Base-by-base conservation (phyloP, 352 stramenopile species). In the Globisporangium recalcitrans region DNA sequence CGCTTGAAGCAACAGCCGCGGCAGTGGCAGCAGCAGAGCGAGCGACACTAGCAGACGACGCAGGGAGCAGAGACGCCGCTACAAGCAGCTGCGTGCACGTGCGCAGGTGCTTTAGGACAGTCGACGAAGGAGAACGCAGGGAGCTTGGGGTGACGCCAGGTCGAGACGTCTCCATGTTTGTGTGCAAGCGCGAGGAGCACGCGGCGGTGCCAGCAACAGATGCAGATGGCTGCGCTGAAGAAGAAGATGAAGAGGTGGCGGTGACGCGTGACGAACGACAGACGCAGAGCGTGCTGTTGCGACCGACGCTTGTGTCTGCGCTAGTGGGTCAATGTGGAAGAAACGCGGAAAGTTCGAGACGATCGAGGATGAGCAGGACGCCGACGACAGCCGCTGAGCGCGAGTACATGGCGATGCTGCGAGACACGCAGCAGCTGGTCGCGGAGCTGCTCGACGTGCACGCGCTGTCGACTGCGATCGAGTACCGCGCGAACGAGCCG, bases 371-470 rank as follows among this genome's bases (percentile, higher is more conserved):
- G 21, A 29, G 21, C 21, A 27, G 11, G 21, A n/a, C 21, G 21
- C 14, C 44, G 44, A 19, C 10, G 19, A 52, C 21, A 10, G 21
- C 11, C 3, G 9, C 31, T 13, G 10, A 34, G 32, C 21, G 14
- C 4, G 56, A 52, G 31, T 84, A 79, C 62, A 56, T 84, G 29
- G 62, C 65, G 57, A 47, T 63, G 32, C 40, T 84, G 47, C 55
- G 60, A 38, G 60, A 63, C 1, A 54, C 72, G 54, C 77, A 77
- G 48, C 59, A 65, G 19, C 38, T 81, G 5, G 36, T 82, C 38
- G 59, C 63, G 13, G 62, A 72, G 24, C 42, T 85, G 24, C 55
- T 85, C 40, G 52, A 69, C 21, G 75, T 85, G 27, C 75, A 82
- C 62, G 36, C 53, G 19, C 62, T 85, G 3, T 82, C 75, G 8